Evolutionary conservation across 305 asterid genomes (phyloP), one percentile per base, ranked within the genome.

Genomic region (Caryopteris hybrid): DNA sequence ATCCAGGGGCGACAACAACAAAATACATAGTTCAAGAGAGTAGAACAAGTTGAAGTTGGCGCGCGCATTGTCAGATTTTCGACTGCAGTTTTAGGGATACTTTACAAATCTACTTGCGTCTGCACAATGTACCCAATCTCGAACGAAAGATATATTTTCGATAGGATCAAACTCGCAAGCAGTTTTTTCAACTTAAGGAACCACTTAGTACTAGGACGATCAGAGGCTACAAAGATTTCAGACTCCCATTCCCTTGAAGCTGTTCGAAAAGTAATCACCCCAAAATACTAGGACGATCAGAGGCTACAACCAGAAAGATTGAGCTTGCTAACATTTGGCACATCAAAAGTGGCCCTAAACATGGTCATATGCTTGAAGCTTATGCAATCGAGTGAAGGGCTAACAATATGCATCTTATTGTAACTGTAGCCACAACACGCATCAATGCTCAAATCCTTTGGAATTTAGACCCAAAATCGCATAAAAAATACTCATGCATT

Each of bases 191-290:
- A 7, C 50, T 18, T 6, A 17, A 2, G 9, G 39, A 58, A 46
- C 74, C 67, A 69, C 2, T 23, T 0, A 23, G 20, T 23, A 14
- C 42, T 9, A 25, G 14, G 33, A 27, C 2, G 1, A 20, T 1
- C 1, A 46, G 38, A 22, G 0, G 3, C 1, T 3, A 68, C 6
- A 8, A 13, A 12, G 41, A 74, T 61, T 10, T 54, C 34, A 42
- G 60, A 74, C 18, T 39, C 34, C 74, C 78, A 67, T 22, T 52
- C 65, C 9, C 33, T 48, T 4, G 56, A 57, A 38, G 14, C 20
- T 21, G 47, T 12, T 9, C 3, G 3, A 38, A 72, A 36, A n/a
- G 42, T n/a, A n/a, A n/a, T n/a, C n/a, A n/a, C n/a, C n/a, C n/a
- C n/a, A n/a, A n/a, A n/a, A n/a, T n/a, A n/a, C n/a, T n/a, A n/a